Base-by-base conservation (phyloP, 352 stramenopile genomes). In the Saprolegnia parasitica region DNA sequence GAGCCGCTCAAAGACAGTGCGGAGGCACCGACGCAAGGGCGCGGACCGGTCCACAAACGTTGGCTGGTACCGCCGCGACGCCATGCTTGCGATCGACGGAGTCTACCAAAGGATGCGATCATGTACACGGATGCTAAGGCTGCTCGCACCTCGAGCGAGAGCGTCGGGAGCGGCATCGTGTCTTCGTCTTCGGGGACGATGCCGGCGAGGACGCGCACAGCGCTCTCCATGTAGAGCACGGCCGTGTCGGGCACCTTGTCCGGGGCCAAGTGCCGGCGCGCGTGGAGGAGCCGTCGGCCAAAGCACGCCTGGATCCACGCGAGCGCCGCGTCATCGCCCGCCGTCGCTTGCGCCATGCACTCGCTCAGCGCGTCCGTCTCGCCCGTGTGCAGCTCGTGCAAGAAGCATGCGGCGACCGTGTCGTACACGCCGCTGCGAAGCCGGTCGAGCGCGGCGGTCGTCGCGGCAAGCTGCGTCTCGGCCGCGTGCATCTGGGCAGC, bases 341-440 rank as follows among this genome's bases (percentile, higher is more conserved):
- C 16, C 8, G 52, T 60, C 11, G 52, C 35, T 1, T 16, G 13
- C 11, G 8, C n/a, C 52, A 60, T 60, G 24, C 52, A 60, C 13
- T 60, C 52, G 24, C 3, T 9, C 52, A 60, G 24, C 1, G 35
- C 52, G 35, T 60, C 20, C 3, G 11, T 2, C 35, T n/a, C 52
- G 35, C 29, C 29, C 29, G n/a, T 16, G 9, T 60, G 52, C 29
- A 70, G 63, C 35, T 70, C 63, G 40, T 70, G 49, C 15, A 70
- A 39, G 50, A 70, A 70, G 39, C 63, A 70, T 5, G 55, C 21
- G 26, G 63, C 55, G 11, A 70, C 63, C 16, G 54, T 70, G n/a
- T 70, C 63, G 37, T 70, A 70, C 20, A 70, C 21, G 20, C 29
- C 29, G 13, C 24, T 37, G 2, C 63, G 63, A 6, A 70, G 46